These are phyloP conservation scores for Piromyces sp. DNA, from an alignment of 192 early-diverging fungal genomes.

Conservation along the genomic window DNA sequence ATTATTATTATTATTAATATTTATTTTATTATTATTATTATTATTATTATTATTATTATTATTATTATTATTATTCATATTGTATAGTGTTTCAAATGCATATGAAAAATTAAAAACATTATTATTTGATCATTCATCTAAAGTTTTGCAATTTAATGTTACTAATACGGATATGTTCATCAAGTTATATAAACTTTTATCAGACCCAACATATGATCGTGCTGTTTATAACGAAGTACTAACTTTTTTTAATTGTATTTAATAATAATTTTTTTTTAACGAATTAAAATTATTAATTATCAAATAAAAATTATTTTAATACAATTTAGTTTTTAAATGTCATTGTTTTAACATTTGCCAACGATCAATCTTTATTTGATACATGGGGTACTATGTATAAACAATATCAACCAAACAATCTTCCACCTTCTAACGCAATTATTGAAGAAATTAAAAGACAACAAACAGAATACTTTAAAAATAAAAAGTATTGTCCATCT, in stretches of 20 bases:
- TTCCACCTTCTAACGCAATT: not conserved
- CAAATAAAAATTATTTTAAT: too few relatives aligned
- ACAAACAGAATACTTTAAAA: not conserved
- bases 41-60: too few relatives aligned
- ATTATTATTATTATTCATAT: too few relatives aligned
- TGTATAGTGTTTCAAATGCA: not conserved
- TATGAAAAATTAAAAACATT: not conserved
- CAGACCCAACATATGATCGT: not conserved
- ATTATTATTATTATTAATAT: not conserved
- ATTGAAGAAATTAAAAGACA: not conserved
- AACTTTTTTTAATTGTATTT: too few relatives aligned
- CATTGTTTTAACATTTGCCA: not conserved
- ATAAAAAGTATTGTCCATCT: not conserved
- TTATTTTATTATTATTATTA: too few relatives aligned
- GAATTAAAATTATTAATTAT: too few relatives aligned
- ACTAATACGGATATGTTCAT: not conserved
- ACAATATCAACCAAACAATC: not conserved
- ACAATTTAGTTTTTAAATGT: not conserved
- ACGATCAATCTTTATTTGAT: not conserved
- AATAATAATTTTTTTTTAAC: too few relatives aligned
- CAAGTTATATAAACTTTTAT: not conserved
- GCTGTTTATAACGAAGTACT: not conserved
- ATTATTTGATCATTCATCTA: not conserved
- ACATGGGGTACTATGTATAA: not conserved
- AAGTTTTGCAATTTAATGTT: not conserved